Evolutionary conservation across 306 rosid genomes (phyloP), one percentile per base, ranked within the genome.

Genomic region (Glycine soja): DNA sequence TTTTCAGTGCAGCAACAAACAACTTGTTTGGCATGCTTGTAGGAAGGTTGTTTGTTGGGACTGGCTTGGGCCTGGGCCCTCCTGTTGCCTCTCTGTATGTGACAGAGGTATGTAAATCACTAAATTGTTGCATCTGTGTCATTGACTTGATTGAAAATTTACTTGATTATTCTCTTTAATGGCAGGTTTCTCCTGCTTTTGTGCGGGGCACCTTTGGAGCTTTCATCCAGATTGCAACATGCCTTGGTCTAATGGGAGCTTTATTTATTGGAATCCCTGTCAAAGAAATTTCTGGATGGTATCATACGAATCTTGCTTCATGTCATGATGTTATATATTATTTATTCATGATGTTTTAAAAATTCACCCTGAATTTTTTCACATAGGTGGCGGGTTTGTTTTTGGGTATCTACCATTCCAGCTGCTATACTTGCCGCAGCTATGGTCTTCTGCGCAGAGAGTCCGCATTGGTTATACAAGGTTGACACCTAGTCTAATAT

Each of bases 341-440:
- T 76, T 79, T 48, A 62, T 80, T 12, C 70, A 56, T 80, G 42
- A 79, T 64, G 40, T 72, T 75, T 82, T 81, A 64, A 62, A 86
- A 48, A 73, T 59, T 61, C 50, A 24, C 56, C 63, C 67, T 67
- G 48, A 38, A 32, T 53, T 88, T 65, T 57, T 80, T 73, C 80
- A 75, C 83, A 84, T 87, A 95, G 99, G 99, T 95, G 99, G 99
- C 97, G 99, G 59, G 89, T 90, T 83, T 95, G 99, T 85, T 95
- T 95, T 79, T 85, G 96, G 98, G 83, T 89, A 64, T 93, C 99
- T 34, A 86, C 80, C 82, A 85, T 95, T 82, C 99, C 99, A 69
- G 95, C 99, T 40, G 93, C 90, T 63, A 66, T 81, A 83, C 93
- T 95, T 75, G 92, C 89, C 54, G 53, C 88, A 74, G 94, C 87